A percentile compares a stretch with the other conserved stretches of the same genome.
These are phyloP conservation scores for Fagus crenata DNA, from an alignment of 306 rosid species.

Conservation along the genomic window DNA sequence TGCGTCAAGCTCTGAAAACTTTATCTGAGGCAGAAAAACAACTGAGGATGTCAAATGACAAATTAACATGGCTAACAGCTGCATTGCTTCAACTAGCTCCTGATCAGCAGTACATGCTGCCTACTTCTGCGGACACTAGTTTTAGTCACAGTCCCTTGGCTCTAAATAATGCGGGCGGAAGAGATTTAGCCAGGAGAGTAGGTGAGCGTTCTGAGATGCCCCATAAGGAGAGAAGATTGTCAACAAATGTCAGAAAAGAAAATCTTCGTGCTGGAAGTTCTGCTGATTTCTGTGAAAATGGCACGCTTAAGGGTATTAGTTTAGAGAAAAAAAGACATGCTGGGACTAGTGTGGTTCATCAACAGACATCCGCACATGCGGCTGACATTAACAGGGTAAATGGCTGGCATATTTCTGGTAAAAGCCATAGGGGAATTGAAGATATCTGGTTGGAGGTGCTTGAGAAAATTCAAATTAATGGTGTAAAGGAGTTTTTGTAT, in stretches of 20 bases:
- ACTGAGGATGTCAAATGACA: constrained; percentile 90
- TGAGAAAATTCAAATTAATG: constrained; percentile 62
- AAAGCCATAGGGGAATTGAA: constrained; percentile 52
- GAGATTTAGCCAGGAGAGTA: constrained; percentile 43
- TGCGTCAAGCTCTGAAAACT: constrained; percentile 93
- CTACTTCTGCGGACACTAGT: constrained; percentile 81
- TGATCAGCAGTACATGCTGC: constrained; percentile 90
- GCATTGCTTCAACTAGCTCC: constrained; percentile 99
- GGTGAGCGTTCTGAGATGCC: constrained; percentile 51
- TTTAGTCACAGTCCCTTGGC: constrained; percentile 76
- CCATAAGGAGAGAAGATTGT: constrained; percentile 47
- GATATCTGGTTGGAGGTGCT: constrained; percentile 94
- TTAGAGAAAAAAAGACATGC: constrained; percentile 55
- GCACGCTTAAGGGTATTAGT: constrained; percentile 41
- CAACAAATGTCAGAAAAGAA: constrained; percentile 49
- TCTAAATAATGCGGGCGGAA: constrained; percentile 45
- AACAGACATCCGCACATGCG: constrained; percentile 39
- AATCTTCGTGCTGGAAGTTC: constrained; percentile 55
- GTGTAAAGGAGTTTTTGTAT: constrained; percentile 69
- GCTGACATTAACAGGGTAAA: constrained; percentile 39
- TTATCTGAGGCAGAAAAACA: constrained; percentile 98
- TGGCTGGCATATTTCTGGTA: constrained; percentile 51
- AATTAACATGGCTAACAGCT: constrained; percentile 94
- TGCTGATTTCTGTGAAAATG: constrained; percentile 34
- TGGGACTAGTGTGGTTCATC: constrained; percentile 49